Percentiles rank a stretch among this genome's conserved stretches.
phyloP scores from a whole-genome alignment of 805 yeast genomes.

The Citeromyces nyonsensis region DNA sequence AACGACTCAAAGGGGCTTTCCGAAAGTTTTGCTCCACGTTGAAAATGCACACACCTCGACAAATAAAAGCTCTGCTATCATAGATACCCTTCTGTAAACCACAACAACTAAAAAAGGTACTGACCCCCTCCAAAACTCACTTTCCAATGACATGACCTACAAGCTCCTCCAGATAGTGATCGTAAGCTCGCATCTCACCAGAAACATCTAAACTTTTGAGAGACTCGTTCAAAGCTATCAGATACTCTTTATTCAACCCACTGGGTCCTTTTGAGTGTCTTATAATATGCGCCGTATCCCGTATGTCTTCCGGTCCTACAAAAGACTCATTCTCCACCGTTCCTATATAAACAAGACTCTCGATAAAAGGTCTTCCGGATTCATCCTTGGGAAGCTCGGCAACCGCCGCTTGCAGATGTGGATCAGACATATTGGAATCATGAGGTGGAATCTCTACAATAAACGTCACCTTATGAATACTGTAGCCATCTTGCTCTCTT shows the following conservation, averaged over 20 bases:
- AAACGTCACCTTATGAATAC: constrained; percentile 52
- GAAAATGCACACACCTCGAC: no score
- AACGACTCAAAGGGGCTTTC: no score
- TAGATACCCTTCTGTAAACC: no score
- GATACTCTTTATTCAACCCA: constrained; percentile 66
- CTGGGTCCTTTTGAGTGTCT: constrained; percentile 54
- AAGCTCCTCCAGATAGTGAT: constrained; percentile 21
- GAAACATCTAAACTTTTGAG: constrained; percentile 21
- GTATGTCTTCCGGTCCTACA: constrained; percentile 62
- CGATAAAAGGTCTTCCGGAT: constrained; percentile 24
- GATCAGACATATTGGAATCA: constrained; percentile 6
- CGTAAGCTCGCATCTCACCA: constrained; percentile 12
- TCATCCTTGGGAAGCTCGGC: constrained; percentile 13
- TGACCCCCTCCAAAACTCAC: no score
- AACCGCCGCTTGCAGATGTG: constrained; percentile 9
- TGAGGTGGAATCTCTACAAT: constrained; percentile 19
- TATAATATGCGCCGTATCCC: constrained; percentile 46
- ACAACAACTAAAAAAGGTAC: no score
- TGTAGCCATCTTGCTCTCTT: constrained; percentile 84
- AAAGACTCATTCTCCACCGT: constrained; percentile 70
- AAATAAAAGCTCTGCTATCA: no score
- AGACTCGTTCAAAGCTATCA: constrained; percentile 36
- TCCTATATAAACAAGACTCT: constrained; percentile 68
- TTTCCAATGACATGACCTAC: background rate
- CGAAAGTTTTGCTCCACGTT: no score